Base-by-base conservation (phyloP, 148 eudicot genomes). In the Polygonum aviculare region DNA sequence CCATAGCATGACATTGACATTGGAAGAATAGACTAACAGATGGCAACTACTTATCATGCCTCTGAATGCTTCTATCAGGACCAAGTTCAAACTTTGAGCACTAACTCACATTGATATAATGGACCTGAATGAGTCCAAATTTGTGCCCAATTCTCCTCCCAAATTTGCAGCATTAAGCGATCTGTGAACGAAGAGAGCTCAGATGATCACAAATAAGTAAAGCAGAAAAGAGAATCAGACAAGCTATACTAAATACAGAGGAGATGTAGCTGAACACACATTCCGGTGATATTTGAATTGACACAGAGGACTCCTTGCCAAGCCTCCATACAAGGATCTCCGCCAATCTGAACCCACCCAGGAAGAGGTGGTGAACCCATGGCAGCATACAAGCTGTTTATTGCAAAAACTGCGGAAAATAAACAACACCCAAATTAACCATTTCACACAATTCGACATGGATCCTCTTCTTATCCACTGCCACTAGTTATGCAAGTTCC, bases 251-350 rank as follows among this genome's bases (percentile, higher is more conserved):
- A 14, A 38, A 70, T 19, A 39, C 45, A 38, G 21, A 72, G 44
- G 15, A 19, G 52, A 8, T 22, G 51, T 5, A 71, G 74, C 2
- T n/a, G 7, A 72, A 48, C 91, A 4, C 88, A 95, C 99, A 95
- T 82, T 85, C 81, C 89, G 10, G 96, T 90, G 75, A 95, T 83
- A 78, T 90, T 90, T 69, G 97, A 79, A 80, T 84, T 90, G 67
- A 92, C 99, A 78, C 99, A 95, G 54, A 78, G 89, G n/a, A 95
- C 93, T 48, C 99, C 99, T 88, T 88, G 97, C 99, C 99, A 95
- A 83, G 80, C 85, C 26, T 90, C 93, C 18, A 79, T 72, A 77
- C 99, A 95, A 3, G 99, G 99, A 77, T 95, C 99, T 78, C 96
- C 97, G 19, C 97, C 99, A 76, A 80, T 39, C n/a, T 87, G 89